These are phyloP conservation scores for Crithidia fasciculata DNA, from an alignment of 208 protist genomes.

Conservation along the genomic window DNA sequence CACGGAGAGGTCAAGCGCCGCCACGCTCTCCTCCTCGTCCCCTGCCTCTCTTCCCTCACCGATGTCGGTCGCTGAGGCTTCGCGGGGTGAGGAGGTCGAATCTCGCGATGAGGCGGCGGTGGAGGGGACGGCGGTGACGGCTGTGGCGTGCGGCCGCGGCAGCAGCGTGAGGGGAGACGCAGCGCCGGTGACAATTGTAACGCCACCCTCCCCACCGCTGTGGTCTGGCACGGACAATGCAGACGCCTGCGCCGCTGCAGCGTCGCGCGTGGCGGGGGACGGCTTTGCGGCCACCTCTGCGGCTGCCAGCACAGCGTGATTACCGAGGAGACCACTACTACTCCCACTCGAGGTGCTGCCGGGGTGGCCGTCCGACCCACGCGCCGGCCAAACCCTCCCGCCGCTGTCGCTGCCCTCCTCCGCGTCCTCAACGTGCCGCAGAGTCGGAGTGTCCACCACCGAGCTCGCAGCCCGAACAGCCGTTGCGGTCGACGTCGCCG, in stretches of 20 bases:
- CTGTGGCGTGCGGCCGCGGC: neutral
- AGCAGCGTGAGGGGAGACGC: too few species aligned
- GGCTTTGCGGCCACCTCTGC: too few species aligned
- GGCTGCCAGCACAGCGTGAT: neutral
- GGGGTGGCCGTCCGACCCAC: too few species aligned
- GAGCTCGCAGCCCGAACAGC: neutral
- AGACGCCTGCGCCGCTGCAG: too few species aligned
- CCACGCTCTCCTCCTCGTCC: neutral
- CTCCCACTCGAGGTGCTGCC: too few species aligned
- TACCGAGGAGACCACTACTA: too few species aligned
- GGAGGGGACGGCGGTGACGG: neutral
- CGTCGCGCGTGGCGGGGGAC: too few species aligned
- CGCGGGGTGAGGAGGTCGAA: neutral
- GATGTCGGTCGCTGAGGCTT: neutral
- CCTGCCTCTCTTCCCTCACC: neutral
- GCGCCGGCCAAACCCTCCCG: neutral
- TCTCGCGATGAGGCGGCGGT: neutral
- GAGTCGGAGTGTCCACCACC: constrained; percentile 10
- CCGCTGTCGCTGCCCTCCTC: neutral
- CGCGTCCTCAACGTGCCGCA: neutral
- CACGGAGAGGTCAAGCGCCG: neutral
- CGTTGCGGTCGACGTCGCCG: constrained; percentile 8
- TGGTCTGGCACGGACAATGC: too few species aligned
- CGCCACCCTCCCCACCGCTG: too few species aligned
- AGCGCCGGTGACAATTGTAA: too few species aligned